Base-by-base conservation (phyloP, 2,329 filamentous ascomycete genomes). In the Alternaria solani region DNA sequence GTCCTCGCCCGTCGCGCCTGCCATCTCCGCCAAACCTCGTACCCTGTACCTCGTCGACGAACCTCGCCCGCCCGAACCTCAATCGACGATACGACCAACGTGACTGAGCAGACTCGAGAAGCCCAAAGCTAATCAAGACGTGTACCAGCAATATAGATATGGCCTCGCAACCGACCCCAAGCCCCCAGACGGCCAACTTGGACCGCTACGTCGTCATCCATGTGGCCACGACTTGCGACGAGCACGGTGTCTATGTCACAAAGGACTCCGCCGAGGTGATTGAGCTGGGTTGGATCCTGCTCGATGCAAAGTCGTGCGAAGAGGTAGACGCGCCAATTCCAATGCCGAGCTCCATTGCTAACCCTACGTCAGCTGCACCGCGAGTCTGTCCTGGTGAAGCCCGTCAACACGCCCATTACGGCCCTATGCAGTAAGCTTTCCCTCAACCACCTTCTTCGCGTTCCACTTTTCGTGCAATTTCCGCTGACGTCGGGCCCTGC, bases 211-310 rank as follows among this genome's bases (percentile, higher is more conserved):
- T 97, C 69, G 92, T 99, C 76, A 97, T 98, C 79, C 95, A 99
- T 81, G 94, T 98, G 76, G 95, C 95, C 66, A 99, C 95, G 36
- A 99, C 95, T 71, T 99, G 95, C 82, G 95, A 99, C 81, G 95
- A 99, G 81, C 95, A 99, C 82, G 95, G 95, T 65, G 95, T 99
- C 68, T 99, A 99, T 81, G 95, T 99, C 61, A 99, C 95, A 62
- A 98, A 98, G 83, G 95, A 99, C 82, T 98, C 95, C 61, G 95
- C 95, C 64, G 95, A 99, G 84, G 95, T 99, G 69, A 99, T 99
- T 81, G 95, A 99, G 87, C 87, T 99, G 78, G 95, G 94, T 66
- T 99, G 95, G 95, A 97, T 98, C 77, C 83, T 99, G 75, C 86
- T 97, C 65, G 94, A 97, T 79, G 91, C 93, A 68, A 95, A 94